Evolutionary conservation across 768 basidiomycete species (phyloP).

Genomic region (Lyophyllum decastes): DNA sequence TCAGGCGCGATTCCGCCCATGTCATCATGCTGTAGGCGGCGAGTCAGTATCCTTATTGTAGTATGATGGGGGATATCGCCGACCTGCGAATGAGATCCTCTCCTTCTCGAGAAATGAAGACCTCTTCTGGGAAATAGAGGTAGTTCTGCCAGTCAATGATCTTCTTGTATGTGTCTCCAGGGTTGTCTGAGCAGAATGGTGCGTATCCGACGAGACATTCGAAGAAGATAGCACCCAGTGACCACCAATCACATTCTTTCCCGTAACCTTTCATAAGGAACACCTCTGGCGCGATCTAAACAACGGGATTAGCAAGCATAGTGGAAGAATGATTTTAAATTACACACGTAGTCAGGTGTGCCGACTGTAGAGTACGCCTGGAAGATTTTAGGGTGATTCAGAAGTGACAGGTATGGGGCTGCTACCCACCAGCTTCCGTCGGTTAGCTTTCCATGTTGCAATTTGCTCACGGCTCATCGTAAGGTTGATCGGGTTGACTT

Average conservation of each 20-base stretch:
- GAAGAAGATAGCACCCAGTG: conserved; percentile 97
- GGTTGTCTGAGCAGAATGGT: conserved; percentile 96
- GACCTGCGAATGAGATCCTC: conserved; percentile 88
- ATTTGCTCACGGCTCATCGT: conserved; percentile 98
- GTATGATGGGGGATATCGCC: conserved; percentile 20
- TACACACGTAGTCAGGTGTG: conserved; percentile 61
- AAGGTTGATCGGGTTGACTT: conserved; percentile 95
- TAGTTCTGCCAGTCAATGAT: conserved; percentile 95
- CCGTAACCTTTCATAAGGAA: conserved; percentile 97
- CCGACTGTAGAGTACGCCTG: conserved; percentile 93
- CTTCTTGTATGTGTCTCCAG: conserved; percentile 97
- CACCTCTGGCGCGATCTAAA: conserved; percentile 94
- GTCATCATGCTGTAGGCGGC: conserved; percentile 72
- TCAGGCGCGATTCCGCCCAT: conserved; percentile 74
- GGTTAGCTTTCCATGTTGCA: conserved; percentile 98
- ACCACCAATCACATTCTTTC: conserved; percentile 99
- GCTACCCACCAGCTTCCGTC: conserved; percentile 80
- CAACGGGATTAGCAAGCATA: background rate
- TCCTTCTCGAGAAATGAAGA: conserved; percentile 89
- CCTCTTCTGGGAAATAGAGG: conserved; percentile 92
- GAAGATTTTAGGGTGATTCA: conserved; percentile 1
- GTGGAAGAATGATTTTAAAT: conserved; percentile 20
- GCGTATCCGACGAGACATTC: conserved; percentile 98
- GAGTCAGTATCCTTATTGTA: conserved; percentile 9
- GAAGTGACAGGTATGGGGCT: background rate